Evolutionary conservation across 2,329 filamentous ascomycete species (phyloP), one percentile per base, ranked within the genome.

Genomic region (Cryphonectria nitschkei): DNA sequence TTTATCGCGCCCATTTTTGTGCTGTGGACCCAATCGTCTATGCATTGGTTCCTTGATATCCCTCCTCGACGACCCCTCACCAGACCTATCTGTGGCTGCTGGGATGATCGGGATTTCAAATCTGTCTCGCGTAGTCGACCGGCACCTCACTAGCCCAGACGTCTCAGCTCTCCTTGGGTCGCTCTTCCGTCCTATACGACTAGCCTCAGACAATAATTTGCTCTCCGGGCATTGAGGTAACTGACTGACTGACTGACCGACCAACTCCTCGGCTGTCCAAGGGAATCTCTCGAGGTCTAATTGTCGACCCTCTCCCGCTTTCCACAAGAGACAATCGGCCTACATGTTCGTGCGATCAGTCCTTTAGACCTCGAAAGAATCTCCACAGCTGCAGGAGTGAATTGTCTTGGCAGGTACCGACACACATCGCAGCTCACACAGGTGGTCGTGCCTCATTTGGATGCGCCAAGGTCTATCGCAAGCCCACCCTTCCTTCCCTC

Each of bases 341-440:
- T 50, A 8, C 2, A n/a, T 22, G 6, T 8, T 50, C 6, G 5
- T 50, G n/a, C 46, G 9, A 6, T 50, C 46, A n/a, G 11, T n/a
- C 8, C 7, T 67, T 16, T n/a, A 26, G 32, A 29, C 32, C 14
- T 56, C 5, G 11, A 43, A 9, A 69, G 60, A 50, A 19, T 41
- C 60, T 32, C 19, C 16, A 50, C 46, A 39, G 29, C 13, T 37
- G 32, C n/a, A 68, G n/a, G 63, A 50, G 6, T 34, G 1, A 22
- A 2, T 61, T 68, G 65, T 72, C 50, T 68, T 65, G 68, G 50
- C 70, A 64, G 64, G 58, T 7, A 46, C 68, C 67, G 41, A 65
- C 56, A 67, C n/a, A 34, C 8, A 39, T n/a, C 6, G 66, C 43
- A n/a, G 26, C 41, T 37, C n/a, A 32, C n/a, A 52, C n/a, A 52